Evolutionary conservation across 306 rosid genomes (phyloP).

Genomic region (Delonix regia): DNA sequence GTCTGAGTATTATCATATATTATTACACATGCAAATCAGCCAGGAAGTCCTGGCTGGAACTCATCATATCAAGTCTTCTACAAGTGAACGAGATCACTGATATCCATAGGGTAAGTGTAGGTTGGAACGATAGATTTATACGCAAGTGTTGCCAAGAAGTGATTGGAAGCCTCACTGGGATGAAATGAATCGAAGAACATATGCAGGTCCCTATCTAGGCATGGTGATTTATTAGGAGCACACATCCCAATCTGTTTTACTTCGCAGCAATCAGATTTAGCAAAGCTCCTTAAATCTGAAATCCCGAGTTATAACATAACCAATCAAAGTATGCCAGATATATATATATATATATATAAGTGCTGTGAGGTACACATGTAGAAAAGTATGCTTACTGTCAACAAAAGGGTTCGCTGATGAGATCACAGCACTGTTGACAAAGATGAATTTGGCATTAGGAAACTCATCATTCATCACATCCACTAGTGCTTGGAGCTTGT

Average conservation of each 20-base stretch:
- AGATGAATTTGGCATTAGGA: slow-evolving; percentile 45
- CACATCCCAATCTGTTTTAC: slow-evolving; percentile 35
- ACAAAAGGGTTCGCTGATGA: not conserved
- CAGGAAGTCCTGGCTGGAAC: too few relatives aligned
- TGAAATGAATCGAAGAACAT: slow-evolving; percentile 51
- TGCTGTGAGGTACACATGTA: too few relatives aligned
- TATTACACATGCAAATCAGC: too few relatives aligned
- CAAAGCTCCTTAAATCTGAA: slow-evolving; percentile 28
- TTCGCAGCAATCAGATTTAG: slow-evolving; percentile 34
- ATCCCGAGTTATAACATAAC: not conserved
- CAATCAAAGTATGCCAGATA: not conserved
- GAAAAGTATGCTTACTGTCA: slow-evolving; percentile 11
- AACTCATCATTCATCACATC: slow-evolving; percentile 40
- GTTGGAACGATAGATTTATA: slow-evolving; percentile 25
- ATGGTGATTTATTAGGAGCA: slow-evolving; percentile 26
- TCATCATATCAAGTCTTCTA: not conserved
- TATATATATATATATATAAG: too few relatives aligned
- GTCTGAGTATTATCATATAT: not conserved
- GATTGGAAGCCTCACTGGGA: slow-evolving; percentile 40
- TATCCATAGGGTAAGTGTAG: slow-evolving; percentile 41
- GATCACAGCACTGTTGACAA: not conserved
- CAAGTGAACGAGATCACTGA: slow-evolving; percentile 35
- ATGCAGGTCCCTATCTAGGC: slow-evolving; percentile 12
- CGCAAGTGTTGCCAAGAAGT: slow-evolving; percentile 5
- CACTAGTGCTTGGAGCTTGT: slow-evolving; percentile 41